Conservation (phyloP, 1,284 basidiomycete genomes). For the Meira miltonrushii region DNA sequence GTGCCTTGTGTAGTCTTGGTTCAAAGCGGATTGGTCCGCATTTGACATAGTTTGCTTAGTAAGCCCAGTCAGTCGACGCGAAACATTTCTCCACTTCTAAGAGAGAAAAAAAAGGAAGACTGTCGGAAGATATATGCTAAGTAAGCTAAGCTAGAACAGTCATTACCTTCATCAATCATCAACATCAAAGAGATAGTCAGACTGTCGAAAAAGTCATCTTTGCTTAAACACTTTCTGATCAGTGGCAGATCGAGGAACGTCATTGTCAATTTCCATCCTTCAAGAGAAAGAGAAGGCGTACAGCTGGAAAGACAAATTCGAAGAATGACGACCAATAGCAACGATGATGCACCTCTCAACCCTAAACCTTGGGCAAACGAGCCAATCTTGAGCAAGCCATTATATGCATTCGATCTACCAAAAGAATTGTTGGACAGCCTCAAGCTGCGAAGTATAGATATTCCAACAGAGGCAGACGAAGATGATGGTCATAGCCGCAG, state of each 20-base stretch:
- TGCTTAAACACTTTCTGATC: not conserved
- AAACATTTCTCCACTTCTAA: too few relatives aligned
- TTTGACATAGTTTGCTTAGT: too few relatives aligned
- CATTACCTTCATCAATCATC: too few relatives aligned
- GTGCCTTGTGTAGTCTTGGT: too few relatives aligned
- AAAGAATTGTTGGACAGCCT: conserved; percentile 40
- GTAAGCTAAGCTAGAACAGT: too few relatives aligned
- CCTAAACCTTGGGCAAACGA: conserved; percentile 9
- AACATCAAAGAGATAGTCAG: too few relatives aligned
- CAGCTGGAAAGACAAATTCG: not conserved
- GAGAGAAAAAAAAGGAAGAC: too few relatives aligned
- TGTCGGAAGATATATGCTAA: too few relatives aligned
- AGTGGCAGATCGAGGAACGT: not conserved
- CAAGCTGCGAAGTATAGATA: conserved; percentile 24
- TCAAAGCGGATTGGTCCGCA: too few relatives aligned
- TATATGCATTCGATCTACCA: conserved; percentile 51
- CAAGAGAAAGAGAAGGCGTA: not conserved
- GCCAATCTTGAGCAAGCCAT: conserved; percentile 18
- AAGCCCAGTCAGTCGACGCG: too few relatives aligned
- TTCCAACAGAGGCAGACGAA: not conserved
- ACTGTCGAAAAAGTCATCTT: not conserved
- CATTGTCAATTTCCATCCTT: not conserved
- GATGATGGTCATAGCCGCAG: not conserved
- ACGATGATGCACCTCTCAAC: not conserved
- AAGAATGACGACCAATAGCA: not conserved